phyloP scores from a whole-genome alignment of 1,139 yeast species.

The Suhomyces yuchorum region DNA sequence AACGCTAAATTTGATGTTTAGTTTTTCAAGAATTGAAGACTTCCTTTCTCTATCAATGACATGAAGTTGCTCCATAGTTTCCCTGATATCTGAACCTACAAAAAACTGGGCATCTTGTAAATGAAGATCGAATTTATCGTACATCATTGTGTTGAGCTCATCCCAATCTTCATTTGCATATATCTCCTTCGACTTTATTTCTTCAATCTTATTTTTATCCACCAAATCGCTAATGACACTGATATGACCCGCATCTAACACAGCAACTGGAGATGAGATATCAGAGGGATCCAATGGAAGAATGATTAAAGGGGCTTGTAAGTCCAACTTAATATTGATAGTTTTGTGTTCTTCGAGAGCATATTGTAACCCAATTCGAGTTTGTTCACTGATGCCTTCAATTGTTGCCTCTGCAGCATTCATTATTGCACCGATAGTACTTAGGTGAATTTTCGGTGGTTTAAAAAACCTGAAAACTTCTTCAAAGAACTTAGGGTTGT shows the following conservation, averaged over 20 bases:
- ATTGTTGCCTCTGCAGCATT: slow-evolving; percentile 95
- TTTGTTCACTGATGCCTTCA: slow-evolving; percentile 86
- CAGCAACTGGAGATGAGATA: slow-evolving; percentile 85
- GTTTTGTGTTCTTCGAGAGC: slow-evolving; percentile 95
- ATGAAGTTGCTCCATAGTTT: slow-evolving; percentile 72
- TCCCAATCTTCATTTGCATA: slow-evolving; percentile 76
- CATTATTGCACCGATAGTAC: slow-evolving; percentile 88
- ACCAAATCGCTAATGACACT: slow-evolving; percentile 81
- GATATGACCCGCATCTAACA: slow-evolving; percentile 95
- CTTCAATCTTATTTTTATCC: slow-evolving; percentile 67
- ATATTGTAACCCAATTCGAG: slow-evolving; percentile 89
- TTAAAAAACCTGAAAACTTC: slow-evolving; percentile 73
- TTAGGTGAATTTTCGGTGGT: slow-evolving; percentile 84
- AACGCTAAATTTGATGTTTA: slow-evolving; percentile 69
- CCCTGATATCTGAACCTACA: slow-evolving; percentile 79
- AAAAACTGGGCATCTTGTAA: slow-evolving; percentile 86
- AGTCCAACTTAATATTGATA: slow-evolving; percentile 76
- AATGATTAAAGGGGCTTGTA: slow-evolving; percentile 93
- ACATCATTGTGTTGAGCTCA: slow-evolving; percentile 75
- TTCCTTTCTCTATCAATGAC: slow-evolving; percentile 38
- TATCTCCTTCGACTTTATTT: slow-evolving; percentile 66
- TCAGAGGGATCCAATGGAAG: slow-evolving; percentile 79
- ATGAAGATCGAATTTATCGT: slow-evolving; percentile 77
- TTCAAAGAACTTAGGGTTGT: slow-evolving; percentile 80
- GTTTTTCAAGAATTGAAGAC: slow-evolving; percentile 69